Evolutionary conservation across 257 asterid species (phyloP).

Genomic region (Avicennia marina): DNA sequence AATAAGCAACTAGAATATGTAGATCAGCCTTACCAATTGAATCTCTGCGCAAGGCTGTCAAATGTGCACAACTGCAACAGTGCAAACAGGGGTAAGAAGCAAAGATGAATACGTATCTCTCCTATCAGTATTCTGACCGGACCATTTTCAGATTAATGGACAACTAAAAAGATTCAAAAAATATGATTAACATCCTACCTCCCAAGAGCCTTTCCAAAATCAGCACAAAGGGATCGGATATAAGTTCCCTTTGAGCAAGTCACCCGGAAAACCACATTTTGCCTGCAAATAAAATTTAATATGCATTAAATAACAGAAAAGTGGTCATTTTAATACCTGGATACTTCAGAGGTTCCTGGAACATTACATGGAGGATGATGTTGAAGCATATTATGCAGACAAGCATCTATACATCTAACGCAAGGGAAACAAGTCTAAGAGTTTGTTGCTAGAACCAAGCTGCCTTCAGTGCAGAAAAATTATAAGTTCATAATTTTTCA

Average conservation of each 20-base stretch:
- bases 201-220: slow-evolving; percentile 85
- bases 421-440: not conserved
- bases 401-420: not conserved
- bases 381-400: too few relatives aligned
- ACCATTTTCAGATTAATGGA: not conserved
- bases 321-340: too few relatives aligned
- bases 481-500: not conserved
- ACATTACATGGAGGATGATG: too few relatives aligned
- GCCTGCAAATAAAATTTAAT: slow-evolving; percentile 38
- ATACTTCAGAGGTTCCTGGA: too few relatives aligned
- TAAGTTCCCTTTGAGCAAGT: slow-evolving; percentile 97
- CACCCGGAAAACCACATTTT: slow-evolving; percentile 85
- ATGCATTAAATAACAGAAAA: not conserved
- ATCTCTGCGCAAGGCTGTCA: slow-evolving; percentile 87
- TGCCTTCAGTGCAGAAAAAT: not conserved
- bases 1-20: not conserved
- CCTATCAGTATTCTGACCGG: not conserved
- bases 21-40: slow-evolving; percentile 60
- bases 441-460: not conserved
- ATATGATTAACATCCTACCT: slow-evolving; percentile 39
- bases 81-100: not conserved
- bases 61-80: slow-evolving; percentile 85
- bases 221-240: slow-evolving; percentile 92
- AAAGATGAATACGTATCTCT: not conserved
- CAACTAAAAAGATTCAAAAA: not conserved